phyloP scores from a whole-genome alignment of 2,329 filamentous ascomycete genomes.

The Endothia cerciana region DNA sequence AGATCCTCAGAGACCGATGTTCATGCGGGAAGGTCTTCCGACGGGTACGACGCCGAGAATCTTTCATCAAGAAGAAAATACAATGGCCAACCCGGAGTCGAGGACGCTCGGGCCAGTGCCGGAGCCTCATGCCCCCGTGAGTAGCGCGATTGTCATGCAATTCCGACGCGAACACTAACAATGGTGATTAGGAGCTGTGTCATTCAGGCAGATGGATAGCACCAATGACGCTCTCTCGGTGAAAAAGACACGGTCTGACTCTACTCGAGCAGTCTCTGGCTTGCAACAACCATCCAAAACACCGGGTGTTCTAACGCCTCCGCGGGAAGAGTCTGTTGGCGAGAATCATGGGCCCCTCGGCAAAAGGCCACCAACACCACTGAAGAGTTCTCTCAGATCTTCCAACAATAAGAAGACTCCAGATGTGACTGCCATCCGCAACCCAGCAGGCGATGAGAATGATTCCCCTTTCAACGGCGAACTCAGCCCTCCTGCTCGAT shows the following conservation, averaged over 20 bases:
- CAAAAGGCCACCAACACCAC: slow-evolving; percentile 11
- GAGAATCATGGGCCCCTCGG: background rate
- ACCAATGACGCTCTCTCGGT: slow-evolving; percentile 27
- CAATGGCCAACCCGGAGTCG: background rate
- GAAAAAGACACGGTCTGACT: slow-evolving; percentile 25
- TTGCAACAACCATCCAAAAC: background rate
- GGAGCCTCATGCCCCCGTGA: slow-evolving; percentile 6
- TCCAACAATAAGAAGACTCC: background rate
- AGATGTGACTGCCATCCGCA: background rate
- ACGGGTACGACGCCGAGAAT: background rate
- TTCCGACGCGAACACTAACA: background rate
- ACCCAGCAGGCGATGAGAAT: background rate
- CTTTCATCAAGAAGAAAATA: background rate
- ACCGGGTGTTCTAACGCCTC: slow-evolving; percentile 16
- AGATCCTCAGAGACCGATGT: slow-evolving; percentile 15
- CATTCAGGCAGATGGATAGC: slow-evolving; percentile 27
- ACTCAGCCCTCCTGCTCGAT: background rate
- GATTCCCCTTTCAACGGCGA: background rate
- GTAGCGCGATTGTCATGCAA: background rate
- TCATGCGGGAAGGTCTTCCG: background rate
- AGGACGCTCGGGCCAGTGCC: background rate
- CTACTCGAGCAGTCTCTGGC: slow-evolving; percentile 14
- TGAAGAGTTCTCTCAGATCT: slow-evolving; percentile 26
- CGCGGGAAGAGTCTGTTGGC: slow-evolving; percentile 18
- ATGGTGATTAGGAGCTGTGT: slow-evolving; percentile 21